Percentiles rank a stretch among this genome's conserved stretches.
Conservation (phyloP, 2,329 filamentous ascomycete species). For the Raffaelea arxii region DNA sequence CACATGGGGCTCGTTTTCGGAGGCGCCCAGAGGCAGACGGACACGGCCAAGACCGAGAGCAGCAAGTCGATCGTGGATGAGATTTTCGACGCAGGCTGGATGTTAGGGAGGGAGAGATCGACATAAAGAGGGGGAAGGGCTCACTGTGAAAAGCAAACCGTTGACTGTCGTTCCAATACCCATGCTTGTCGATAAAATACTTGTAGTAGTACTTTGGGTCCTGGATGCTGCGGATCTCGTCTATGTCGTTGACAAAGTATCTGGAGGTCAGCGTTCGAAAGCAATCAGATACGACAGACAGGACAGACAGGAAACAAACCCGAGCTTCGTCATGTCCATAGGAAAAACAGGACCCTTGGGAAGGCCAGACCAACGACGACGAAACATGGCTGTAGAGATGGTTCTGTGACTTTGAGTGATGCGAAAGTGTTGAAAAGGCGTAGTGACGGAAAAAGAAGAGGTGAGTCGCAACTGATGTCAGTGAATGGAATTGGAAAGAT, state of each 20-base stretch:
- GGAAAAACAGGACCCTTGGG: constrained; percentile 62
- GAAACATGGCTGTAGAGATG: constrained; percentile 53
- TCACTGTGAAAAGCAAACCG: constrained; percentile 64
- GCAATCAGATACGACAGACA: background rate
- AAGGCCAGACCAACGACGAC: constrained; percentile 56
- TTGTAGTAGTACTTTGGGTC: constrained; percentile 63
- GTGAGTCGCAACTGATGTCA: too few relatives aligned
- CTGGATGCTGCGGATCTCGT: constrained; percentile 62
- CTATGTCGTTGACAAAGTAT: constrained; percentile 67
- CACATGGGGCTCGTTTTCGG: constrained; percentile 44
- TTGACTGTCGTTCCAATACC: constrained; percentile 68
- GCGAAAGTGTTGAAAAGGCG: background rate
- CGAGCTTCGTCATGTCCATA: constrained; percentile 57
- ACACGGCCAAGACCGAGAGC: constrained; percentile 49
- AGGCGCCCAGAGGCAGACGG: constrained; percentile 48
- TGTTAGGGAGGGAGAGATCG: background rate
- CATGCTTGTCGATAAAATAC: constrained; percentile 62
- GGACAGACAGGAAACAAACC: constrained; percentile 39
- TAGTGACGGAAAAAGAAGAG: background rate
- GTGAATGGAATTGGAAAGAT: too few relatives aligned
- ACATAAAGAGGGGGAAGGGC: background rate
- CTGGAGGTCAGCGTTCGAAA: constrained; percentile 28
- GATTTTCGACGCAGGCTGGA: constrained; percentile 50
- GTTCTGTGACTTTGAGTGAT: background rate
- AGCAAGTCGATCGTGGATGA: constrained; percentile 53